Percentiles rank a stretch among this genome's conserved stretches.
Evolutionary conservation across 305 asterid genomes (phyloP).

Genomic region (Nicotiana rustica): DNA sequence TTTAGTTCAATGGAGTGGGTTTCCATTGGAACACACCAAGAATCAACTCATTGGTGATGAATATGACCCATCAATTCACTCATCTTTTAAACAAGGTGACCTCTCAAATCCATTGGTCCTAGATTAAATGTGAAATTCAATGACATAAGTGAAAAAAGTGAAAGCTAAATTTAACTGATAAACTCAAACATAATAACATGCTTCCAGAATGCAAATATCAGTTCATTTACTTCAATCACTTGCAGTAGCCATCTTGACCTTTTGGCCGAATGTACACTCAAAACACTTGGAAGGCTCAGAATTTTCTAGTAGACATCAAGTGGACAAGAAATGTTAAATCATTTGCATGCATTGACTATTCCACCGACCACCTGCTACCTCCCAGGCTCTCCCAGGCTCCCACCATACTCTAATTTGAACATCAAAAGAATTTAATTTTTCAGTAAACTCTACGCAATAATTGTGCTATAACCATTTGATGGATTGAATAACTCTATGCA

Average conservation of each 20-base stretch:
- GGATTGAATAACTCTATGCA: not conserved
- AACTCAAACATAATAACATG: slow-evolving; percentile 7
- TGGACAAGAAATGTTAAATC: slow-evolving; percentile 10
- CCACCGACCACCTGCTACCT: too few species aligned
- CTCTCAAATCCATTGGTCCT: slow-evolving; percentile 7
- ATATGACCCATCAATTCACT: slow-evolving; percentile 8
- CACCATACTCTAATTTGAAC: not conserved
- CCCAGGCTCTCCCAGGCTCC: too few species aligned
- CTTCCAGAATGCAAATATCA: slow-evolving; percentile 15
- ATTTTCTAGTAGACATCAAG: slow-evolving; percentile 1
- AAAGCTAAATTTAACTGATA: slow-evolving; percentile 6
- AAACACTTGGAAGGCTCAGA: not conserved
- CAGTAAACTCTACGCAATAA: not conserved
- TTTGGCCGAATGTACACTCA: not conserved
- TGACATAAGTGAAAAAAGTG: not conserved
- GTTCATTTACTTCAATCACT: slow-evolving; percentile 6
- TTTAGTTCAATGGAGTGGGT: slow-evolving; percentile 12
- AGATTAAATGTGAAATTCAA: not conserved
- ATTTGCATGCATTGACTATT: not conserved
- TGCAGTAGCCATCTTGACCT: not conserved
- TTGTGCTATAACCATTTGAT: not conserved
- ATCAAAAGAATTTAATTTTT: not conserved
- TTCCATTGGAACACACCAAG: slow-evolving; percentile 20
- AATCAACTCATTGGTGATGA: slow-evolving; percentile 14
- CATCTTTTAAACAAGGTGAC: not conserved